A percentile compares a stretch with the other conserved stretches of the same genome.
Evolutionary conservation across 768 basidiomycete genomes (phyloP).

Genomic region (Mycena vulgaris): DNA sequence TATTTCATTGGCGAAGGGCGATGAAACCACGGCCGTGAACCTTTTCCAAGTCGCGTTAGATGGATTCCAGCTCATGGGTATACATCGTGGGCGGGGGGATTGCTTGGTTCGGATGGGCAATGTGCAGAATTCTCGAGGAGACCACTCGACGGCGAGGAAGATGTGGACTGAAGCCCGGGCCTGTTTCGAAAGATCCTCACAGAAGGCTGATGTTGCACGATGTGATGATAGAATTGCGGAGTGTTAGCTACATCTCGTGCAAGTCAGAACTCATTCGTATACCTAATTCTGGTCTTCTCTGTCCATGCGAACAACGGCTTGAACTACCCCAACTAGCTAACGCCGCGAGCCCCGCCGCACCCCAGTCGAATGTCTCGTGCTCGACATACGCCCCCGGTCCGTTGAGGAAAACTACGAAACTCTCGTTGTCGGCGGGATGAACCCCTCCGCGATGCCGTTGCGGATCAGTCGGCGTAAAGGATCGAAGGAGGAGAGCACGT

Average conservation of each 20-base stretch:
- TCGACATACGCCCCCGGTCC: conserved; percentile 67
- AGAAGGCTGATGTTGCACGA: background rate
- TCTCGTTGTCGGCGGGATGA: conserved; percentile 77
- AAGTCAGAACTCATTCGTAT: no score
- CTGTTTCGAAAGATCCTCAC: conserved; percentile 1
- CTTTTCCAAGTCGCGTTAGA: conserved; percentile 5
- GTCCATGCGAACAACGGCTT: conserved; percentile 66
- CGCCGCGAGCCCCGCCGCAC: conserved; percentile 75
- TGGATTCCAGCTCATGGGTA: conserved; percentile 12
- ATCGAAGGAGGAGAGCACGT: conserved; percentile 87
- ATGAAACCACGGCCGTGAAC: conserved; percentile 4
- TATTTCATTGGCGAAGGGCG: background rate
- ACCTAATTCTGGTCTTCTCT: conserved; percentile 45
- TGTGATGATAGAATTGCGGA: conserved; percentile 33
- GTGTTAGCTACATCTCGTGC: no score
- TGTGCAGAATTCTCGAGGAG: background rate
- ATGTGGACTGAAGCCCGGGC: background rate
- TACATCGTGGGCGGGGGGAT: conserved; percentile 3
- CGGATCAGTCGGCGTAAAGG: conserved; percentile 83
- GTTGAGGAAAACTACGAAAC: conserved; percentile 82
- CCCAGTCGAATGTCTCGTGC: conserved; percentile 85
- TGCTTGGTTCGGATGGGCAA: conserved; percentile 16
- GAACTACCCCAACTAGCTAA: conserved; percentile 71
- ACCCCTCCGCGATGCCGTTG: conserved; percentile 77
- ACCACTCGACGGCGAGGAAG: background rate